Base-by-base conservation (phyloP, 208 protist species). In the Trypanosoma vivax region DNA sequence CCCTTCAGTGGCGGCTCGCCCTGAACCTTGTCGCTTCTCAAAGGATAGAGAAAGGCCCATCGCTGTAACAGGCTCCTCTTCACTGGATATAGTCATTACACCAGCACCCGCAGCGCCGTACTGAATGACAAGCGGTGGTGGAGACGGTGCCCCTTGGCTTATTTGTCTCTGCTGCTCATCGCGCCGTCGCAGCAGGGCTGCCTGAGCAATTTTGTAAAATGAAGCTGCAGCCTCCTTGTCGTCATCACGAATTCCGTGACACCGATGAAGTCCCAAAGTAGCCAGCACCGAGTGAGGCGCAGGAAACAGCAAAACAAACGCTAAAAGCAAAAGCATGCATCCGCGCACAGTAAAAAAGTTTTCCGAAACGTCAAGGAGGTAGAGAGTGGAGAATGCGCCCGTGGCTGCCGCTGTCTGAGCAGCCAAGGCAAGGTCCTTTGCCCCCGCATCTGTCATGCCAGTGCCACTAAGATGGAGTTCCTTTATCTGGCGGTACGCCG, bases 371-470 rank as follows among this genome's bases (percentile, higher is more conserved):
- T 87, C 73, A 30, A 91, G 61, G 41, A 82, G 64, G 5, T 53
- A n/a, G 28, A 91, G 54, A 2, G 35, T 37, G 5, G 65, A 58
- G 25, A 88, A 47, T 57, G 86, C 71, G 23, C 74, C 73, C 4
- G 78, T 80, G 5, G 40, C 34, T 46, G 9, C 68, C 31, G 34
- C 56, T 50, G 42, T 60, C 37, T 40, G 67, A 51, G 57, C 70
- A 50, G 73, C 73, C 6, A 82, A 49, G 13, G 63, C 74, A 10
- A 92, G 66, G 0, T 76, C 80, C 13, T 55, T 59, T 25, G 65
- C 70, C 9, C 72, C 84, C 23, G 41, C 48, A 40, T 92, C 84
- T 13, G 79, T 85, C 29, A 92, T 59, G 0, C 84, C 84, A 1
- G 65, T 73, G 25, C 57, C 65, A 37, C 60, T 70, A 24, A 92